These are phyloP conservation scores for Rhodotorula diobovata DNA, from an alignment of 768 basidiomycete species.

Conservation along the genomic window DNA sequence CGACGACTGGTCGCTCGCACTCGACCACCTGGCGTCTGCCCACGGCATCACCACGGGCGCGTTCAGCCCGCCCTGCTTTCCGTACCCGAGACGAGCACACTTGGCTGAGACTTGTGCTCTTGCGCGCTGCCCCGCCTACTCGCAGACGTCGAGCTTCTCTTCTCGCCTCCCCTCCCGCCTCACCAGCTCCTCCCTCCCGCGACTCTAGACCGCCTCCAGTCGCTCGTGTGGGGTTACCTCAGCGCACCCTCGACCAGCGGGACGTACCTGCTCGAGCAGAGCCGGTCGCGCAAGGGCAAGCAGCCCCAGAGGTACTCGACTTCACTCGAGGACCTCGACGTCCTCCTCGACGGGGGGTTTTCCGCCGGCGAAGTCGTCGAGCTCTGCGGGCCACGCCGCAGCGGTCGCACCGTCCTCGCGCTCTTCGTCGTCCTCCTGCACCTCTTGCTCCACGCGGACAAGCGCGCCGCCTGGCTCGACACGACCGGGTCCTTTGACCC, in stretches of 20 bases:
- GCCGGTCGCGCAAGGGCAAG: neutral
- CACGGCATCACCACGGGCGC: slow-evolving; percentile 1
- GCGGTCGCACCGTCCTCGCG: slow-evolving; percentile 11
- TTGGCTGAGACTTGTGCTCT: too few species aligned
- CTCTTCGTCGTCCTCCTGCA: slow-evolving; percentile 9
- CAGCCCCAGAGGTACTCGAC: slow-evolving; percentile 1
- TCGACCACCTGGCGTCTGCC: neutral
- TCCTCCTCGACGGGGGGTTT: slow-evolving; percentile 10
- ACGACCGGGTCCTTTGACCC: slow-evolving; percentile 22
- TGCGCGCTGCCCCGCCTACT: too few species aligned
- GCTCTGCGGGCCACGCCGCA: neutral
- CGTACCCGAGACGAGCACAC: neutral
- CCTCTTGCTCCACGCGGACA: neutral
- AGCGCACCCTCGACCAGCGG: neutral
- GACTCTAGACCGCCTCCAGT: neutral
- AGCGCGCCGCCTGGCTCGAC: slow-evolving; percentile 18
- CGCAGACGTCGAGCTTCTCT: slow-evolving; percentile 7
- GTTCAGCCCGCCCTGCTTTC: neutral
- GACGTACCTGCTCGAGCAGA: neutral
- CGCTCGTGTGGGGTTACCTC: neutral
- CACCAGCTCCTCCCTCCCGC: neutral
- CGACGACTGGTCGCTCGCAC: neutral
- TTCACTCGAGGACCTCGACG: slow-evolving; percentile 9
- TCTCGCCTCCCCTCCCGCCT: neutral
- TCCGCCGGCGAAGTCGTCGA: slow-evolving; percentile 10